Conservation (phyloP, 495 filamentous ascomycete species). For the Immersiella caudata region DNA sequence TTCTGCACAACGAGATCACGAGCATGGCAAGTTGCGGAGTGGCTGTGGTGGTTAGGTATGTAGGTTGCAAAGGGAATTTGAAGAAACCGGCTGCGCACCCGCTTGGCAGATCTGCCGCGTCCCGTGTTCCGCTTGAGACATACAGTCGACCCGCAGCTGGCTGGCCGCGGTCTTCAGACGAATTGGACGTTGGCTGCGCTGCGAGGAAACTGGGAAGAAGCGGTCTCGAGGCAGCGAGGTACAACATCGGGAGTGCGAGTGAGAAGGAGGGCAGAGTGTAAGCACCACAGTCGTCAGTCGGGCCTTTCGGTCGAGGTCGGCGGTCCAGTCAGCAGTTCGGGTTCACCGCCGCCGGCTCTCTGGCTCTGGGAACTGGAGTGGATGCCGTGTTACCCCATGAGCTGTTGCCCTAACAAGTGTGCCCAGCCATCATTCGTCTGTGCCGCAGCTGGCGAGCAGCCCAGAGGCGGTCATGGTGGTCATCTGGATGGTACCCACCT, state of each 20-base stretch:
- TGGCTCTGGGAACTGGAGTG: background rate
- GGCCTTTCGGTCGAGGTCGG: background rate
- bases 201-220: background rate
- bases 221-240: background rate
- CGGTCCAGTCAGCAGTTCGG: slow-evolving; percentile 11
- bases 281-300: background rate
- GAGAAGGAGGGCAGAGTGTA: background rate
- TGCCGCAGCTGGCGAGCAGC: background rate
- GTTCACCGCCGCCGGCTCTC: slow-evolving; percentile 6
- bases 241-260: background rate
- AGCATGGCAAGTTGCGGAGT: background rate
- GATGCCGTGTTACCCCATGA: slow-evolving; percentile 12
- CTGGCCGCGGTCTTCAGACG: background rate
- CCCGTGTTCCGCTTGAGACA: background rate
- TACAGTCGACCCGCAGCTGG: background rate
- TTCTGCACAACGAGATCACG: slow-evolving; percentile 1
- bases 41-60: background rate
- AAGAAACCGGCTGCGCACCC: background rate
- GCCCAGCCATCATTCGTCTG: slow-evolving; percentile 4
- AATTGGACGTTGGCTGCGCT: background rate
- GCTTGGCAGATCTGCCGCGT: background rate
- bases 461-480: background rate
- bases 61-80: background rate
- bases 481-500: background rate
- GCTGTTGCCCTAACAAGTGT: slow-evolving; percentile 1